These are phyloP conservation scores for Aspergillus pseudoglaucus DNA, from an alignment of 2,329 filamentous ascomycete species.

Conservation along the genomic window DNA sequence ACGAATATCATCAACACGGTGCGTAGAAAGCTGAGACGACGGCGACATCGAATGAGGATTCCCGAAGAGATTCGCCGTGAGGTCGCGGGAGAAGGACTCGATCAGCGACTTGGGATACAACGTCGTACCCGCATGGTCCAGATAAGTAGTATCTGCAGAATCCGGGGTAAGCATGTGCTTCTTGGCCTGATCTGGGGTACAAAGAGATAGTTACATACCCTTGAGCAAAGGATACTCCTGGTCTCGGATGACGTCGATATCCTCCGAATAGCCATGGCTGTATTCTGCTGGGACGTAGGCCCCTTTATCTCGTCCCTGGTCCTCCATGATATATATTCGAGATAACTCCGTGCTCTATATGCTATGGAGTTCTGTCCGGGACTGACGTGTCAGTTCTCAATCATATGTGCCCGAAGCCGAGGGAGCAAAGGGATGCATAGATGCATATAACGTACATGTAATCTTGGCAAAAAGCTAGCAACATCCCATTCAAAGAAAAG, in stretches of 20 bases:
- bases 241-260: conserved; percentile 42
- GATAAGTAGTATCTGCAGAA: conserved; percentile 62
- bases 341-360: neutral
- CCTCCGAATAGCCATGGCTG: conserved; percentile 33
- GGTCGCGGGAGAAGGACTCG: conserved; percentile 69
- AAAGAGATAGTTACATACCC: conserved; percentile 19
- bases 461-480: neutral
- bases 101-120: conserved; percentile 73
- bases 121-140: conserved; percentile 95
- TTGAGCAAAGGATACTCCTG: conserved; percentile 43
- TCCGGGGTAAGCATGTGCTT: neutral
- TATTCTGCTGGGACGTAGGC: conserved; percentile 10
- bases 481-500: neutral
- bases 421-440: neutral
- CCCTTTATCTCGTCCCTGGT: neutral
- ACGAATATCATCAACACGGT: conserved; percentile 68
- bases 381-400: neutral
- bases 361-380: neutral
- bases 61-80: conserved; percentile 72
- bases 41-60: conserved; percentile 86
- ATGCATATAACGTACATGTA: neutral
- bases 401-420: neutral
- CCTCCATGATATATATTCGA: too few species aligned
- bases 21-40: conserved; percentile 70
- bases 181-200: too few species aligned